Evolutionary conservation across 129 eudicot genomes (phyloP), one percentile per base, ranked within the genome.

Genomic region (Ambrosia trifida): DNA sequence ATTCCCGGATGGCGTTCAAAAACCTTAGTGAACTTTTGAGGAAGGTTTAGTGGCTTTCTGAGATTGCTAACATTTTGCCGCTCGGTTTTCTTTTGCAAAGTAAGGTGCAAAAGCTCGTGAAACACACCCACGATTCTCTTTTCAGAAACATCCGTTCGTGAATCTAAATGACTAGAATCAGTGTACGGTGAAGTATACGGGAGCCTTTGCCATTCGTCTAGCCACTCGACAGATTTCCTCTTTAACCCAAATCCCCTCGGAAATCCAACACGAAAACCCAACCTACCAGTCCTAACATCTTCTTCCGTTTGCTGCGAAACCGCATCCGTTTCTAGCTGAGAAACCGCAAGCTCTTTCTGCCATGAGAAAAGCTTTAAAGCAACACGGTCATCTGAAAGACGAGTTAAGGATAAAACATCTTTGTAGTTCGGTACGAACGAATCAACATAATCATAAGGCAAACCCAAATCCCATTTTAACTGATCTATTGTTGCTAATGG

Each of bases 1-100:
- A 93, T 93, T 69, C 96, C 92, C 7, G 98, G 96, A 82, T 93
- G 98, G 62, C 98, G 87, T 75, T 93, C 98, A 75, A 93, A 93
- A 57, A 85, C 98, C 88, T 87, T 93, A 1, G 98, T 93, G 43
- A 89, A 93, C 70, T 93, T 93, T 58, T 93, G 98, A 59, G 96
- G 98, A 82, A 93, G 79, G 33, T 64, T 69, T 71, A 93, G 56
- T 19, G 95, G 83, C 51, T 79, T 84, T 11, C 95, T 85, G 40
- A 93, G 84, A 68, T 93, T 93, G 66, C 96, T 89, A 69, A 93
- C 96, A 64, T 87, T 89, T 46, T 68, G 79, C 46, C 98, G 82
- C 78, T 93, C 92, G 0, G 82, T 85, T 78, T 84, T 85, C 79
- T 82, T 81, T 53, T 83, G 80, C 20, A 93, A 13, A 2, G 88